These are phyloP conservation scores for Bidens hawaiensis DNA, from an alignment of 140 eudicot species.

Conservation along the genomic window DNA sequence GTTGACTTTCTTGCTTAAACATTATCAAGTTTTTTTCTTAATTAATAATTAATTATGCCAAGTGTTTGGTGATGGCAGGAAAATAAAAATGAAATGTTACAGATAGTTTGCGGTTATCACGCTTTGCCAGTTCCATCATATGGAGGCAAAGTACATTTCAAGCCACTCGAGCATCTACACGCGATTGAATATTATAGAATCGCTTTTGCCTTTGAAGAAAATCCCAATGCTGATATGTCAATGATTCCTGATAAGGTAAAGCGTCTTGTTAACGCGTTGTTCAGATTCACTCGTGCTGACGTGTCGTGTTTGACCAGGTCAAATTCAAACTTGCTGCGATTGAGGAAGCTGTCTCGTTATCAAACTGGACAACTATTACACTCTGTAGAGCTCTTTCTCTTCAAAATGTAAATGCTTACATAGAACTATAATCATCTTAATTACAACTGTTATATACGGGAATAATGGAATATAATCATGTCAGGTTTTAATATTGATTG, in stretches of 20 bases:
- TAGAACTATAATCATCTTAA: slow-evolving; percentile 5
- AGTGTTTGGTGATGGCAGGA: slow-evolving; percentile 54
- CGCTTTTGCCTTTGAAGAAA: slow-evolving; percentile 55
- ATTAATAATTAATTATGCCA: no score
- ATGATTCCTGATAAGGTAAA: slow-evolving; percentile 50
- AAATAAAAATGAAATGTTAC: slow-evolving; percentile 64
- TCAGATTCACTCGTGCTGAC: slow-evolving; percentile 9
- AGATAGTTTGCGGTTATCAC: slow-evolving; percentile 70
- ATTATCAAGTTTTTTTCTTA: not conserved
- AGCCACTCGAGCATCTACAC: slow-evolving; percentile 88
- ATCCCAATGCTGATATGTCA: slow-evolving; percentile 23
- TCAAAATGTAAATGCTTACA: slow-evolving; percentile 69
- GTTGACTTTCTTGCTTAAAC: slow-evolving; percentile 18
- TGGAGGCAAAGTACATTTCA: slow-evolving; percentile 67
- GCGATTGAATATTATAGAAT: slow-evolving; percentile 57
- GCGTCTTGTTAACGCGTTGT: not conserved
- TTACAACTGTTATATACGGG: not conserved
- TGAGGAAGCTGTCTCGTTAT: slow-evolving; percentile 78
- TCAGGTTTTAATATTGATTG: slow-evolving; percentile 68
- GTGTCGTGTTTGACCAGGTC: slow-evolving; percentile 36
- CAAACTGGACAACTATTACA: slow-evolving; percentile 81
- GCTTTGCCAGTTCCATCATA: slow-evolving; percentile 59
- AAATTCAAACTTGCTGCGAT: slow-evolving; percentile 65
- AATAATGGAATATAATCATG: slow-evolving; percentile 10
- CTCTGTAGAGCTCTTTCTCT: slow-evolving; percentile 85